Conservation (phyloP, 768 basidiomycete genomes). For the Amylocystis lapponica region DNA sequence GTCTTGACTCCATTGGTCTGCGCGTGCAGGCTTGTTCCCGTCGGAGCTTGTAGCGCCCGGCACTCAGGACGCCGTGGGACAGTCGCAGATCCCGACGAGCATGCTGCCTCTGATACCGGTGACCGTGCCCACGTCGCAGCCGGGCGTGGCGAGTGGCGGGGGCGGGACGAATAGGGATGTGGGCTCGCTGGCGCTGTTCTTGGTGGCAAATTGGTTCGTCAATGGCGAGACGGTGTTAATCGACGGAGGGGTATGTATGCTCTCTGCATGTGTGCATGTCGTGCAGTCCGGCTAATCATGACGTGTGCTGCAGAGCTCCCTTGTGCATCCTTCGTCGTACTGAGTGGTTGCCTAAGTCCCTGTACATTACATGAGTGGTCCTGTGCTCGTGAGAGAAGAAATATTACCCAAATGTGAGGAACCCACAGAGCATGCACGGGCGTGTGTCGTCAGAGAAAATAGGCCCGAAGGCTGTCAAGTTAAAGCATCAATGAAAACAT, state of each 20-base stretch:
- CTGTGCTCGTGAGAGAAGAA: no score
- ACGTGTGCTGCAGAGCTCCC: slow-evolving; percentile 22
- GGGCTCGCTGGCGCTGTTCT: slow-evolving; percentile 36
- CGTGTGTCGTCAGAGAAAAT: no score
- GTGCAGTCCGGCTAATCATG: not conserved
- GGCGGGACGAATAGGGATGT: slow-evolving; percentile 38
- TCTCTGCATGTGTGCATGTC: not conserved
- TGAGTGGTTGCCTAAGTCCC: no score
- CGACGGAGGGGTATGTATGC: slow-evolving; percentile 40
- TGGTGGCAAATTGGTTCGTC: slow-evolving; percentile 43
- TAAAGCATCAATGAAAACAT: no score
- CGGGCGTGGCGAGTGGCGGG: slow-evolving; percentile 10
- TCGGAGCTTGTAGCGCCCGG: slow-evolving; percentile 26
- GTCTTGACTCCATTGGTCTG: not conserved
- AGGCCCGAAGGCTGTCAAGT: no score
- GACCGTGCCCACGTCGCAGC: slow-evolving; percentile 29
- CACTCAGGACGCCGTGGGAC: slow-evolving; percentile 20
- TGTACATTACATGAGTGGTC: no score
- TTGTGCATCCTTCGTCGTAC: slow-evolving; percentile 34
- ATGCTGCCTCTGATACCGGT: slow-evolving; percentile 23
- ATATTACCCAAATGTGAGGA: no score
- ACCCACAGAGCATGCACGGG: no score
- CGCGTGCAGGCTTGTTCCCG: slow-evolving; percentile 26
- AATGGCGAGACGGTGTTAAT: slow-evolving; percentile 43
- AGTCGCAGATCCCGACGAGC: slow-evolving; percentile 10